Conservation (phyloP, 2,329 filamentous ascomycete species). For the Monosporascus ibericus region DNA sequence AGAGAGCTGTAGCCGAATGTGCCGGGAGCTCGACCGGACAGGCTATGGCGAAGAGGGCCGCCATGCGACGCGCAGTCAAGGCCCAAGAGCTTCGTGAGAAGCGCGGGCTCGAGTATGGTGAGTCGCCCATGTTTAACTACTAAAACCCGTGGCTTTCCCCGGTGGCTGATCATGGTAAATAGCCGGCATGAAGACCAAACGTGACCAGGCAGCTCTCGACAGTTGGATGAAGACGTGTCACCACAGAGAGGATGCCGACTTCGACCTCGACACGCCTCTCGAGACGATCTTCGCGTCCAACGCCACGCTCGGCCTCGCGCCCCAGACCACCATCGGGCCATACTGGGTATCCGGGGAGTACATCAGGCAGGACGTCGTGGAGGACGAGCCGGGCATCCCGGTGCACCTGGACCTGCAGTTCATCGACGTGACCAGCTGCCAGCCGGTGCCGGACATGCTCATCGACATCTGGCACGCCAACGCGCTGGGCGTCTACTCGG, state of each 20-base stretch:
- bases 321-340: slow-evolving; percentile 17
- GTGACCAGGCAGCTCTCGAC: slow-evolving; percentile 13
- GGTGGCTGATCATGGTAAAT: not conserved
- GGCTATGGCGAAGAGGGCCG: slow-evolving; percentile 27
- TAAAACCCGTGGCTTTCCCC: not conserved
- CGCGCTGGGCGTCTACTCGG: slow-evolving; percentile 34
- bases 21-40: slow-evolving; percentile 23
- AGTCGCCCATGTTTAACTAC: not conserved
- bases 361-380: slow-evolving; percentile 28
- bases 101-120: slow-evolving; percentile 18
- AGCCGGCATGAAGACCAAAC: slow-evolving; percentile 14
- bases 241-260: slow-evolving; percentile 13
- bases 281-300: slow-evolving; percentile 14
- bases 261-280: slow-evolving; percentile 10
- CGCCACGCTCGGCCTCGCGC: slow-evolving; percentile 15
- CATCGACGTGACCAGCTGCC: slow-evolving; percentile 28
- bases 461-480: slow-evolving; percentile 34
- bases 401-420: slow-evolving; percentile 31
- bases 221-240: slow-evolving; percentile 15
- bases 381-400: slow-evolving; percentile 27
- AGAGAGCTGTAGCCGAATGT: slow-evolving; percentile 29
- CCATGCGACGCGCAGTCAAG: slow-evolving; percentile 26
- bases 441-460: slow-evolving; percentile 23
- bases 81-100: slow-evolving; percentile 29
- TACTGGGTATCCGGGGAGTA: slow-evolving; percentile 25